Evolutionary conservation across 768 basidiomycete species (phyloP), one percentile per base, ranked within the genome.

Genomic region (Dioszegia crocea): DNA sequence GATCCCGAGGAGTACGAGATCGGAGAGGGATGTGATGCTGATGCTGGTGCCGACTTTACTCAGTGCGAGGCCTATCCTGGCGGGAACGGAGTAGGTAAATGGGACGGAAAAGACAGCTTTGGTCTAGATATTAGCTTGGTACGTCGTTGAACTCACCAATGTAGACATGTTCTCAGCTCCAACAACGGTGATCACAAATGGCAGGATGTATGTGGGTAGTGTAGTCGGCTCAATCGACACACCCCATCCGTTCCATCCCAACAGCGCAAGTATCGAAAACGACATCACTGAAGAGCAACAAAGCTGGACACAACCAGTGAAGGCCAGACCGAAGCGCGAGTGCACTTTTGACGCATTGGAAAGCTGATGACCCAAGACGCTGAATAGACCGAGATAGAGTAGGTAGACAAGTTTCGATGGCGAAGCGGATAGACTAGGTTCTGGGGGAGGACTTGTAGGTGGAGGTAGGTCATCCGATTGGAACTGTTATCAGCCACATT

Each of bases 161-260:
- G 86, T 88, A 74, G 91, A 89, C 93, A 98, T 97, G 68, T 97
- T 98, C 79, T 98, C 94, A 2, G 91, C 88, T 2, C 94, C 94
- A 14, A 94, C 88, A 64, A 98, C 93, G 6, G 92, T 84, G 50
- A 99, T 91, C 36, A 96, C 88, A 58, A 97, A 88, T 1, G 93
- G 93, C 51, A 99, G 80, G 40, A 94, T 78, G 72, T 88, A 76
- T 23, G 60, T 65, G n/a, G 70, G 67, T 27, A 70, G 53, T 24
- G 54, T 64, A 3, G 59, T 59, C 27, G 67, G 62, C 52, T 48
- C 33, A 3, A 43, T 52, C n/a, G 61, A 62, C 4, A 46, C 29
- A 46, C 68, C 66, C 67, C 69, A 71, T 4, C 71, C 71, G 40
- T 73, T 68, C 67, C 68, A 91, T 0, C 91, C 90, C 43, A 89